Base-by-base conservation (phyloP, 2,329 filamentous ascomycete species). In the Phaeomoniella chlamydospora region DNA sequence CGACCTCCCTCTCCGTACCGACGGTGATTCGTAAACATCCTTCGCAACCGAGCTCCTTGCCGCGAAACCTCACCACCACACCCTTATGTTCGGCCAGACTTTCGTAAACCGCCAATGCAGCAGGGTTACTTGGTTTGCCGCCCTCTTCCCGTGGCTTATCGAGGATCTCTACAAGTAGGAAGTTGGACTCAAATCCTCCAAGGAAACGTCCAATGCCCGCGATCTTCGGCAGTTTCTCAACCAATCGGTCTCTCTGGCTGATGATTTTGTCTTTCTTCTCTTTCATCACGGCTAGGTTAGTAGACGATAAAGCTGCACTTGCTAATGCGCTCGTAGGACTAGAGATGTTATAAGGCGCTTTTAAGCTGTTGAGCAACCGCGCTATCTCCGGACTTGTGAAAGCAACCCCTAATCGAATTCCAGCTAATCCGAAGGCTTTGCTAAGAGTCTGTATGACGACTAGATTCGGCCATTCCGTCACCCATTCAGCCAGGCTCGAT, bases 391-490 rank as follows among this genome's bases (percentile, higher is more conserved):
- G 68, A 6, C 76, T 72, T 4, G 83, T 72, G 54, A 94, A 98
- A 1, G 84, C 85, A 5, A 77, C 82, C 33, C 90, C 90, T 1
- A 98, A 69, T 12, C 90, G 72, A 53, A 98, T 94, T 35, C 88
- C 90, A 3, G 90, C 90, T 51, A 98, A 72, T 17, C 90, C 90
- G 52, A 98, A 98, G 0, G 86, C 90, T 58, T 98, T 98, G 50
- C 83, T 93, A n/a, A 96, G 70, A 1, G 90, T 98, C 66, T 98
- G 90, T 83, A 96, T 85, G 39, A 98, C 87, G 13, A 94, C 86
- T 16, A 98, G 68, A 57, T 98, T 98, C 35, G 88, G 87, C 74
- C 83, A 92, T 51, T 94, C 86, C 22, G 72, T 68, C 1, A 93
- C 87, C 80, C 84, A 93, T 58, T 93, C 83, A 16, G 90, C 88